phyloP scores from a whole-genome alignment of 2,329 filamentous ascomycete genomes.

The Cladosporium oxysporum region DNA sequence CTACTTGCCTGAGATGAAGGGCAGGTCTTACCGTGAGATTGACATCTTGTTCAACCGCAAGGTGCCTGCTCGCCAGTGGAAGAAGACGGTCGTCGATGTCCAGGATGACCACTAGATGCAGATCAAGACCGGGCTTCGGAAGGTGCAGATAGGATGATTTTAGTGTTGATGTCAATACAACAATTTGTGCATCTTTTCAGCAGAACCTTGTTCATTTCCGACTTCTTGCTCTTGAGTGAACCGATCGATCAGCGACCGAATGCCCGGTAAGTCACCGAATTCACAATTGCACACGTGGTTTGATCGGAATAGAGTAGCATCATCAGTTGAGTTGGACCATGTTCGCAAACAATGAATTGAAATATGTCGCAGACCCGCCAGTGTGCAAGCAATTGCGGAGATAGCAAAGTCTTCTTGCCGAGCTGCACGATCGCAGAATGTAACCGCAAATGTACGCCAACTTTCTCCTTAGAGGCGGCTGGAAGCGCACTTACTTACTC shows the following conservation, averaged over 20 bases:
- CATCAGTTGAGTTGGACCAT: no score
- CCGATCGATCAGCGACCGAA: no score
- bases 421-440: background rate
- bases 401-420: background rate
- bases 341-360: background rate
- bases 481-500: background rate
- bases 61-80: slow-evolving; percentile 58
- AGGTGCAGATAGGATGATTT: background rate
- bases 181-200: background rate
- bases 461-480: background rate
- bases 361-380: background rate
- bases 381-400: background rate
- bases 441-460: background rate
- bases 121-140: background rate
- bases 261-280: no score
- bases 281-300: no score
- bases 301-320: no score
- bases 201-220: background rate
- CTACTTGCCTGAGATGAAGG: slow-evolving; percentile 59
- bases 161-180: background rate
- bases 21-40: slow-evolving; percentile 61
- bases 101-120: slow-evolving; percentile 61
- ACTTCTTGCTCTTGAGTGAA: no score
- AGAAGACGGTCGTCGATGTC: slow-evolving; percentile 58
- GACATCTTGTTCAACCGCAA: slow-evolving; percentile 60